A percentile compares a stretch with the other conserved stretches of the same genome.
Evolutionary conservation across 768 basidiomycete genomes (phyloP).

Genomic region (Amylocystis lapponica): DNA sequence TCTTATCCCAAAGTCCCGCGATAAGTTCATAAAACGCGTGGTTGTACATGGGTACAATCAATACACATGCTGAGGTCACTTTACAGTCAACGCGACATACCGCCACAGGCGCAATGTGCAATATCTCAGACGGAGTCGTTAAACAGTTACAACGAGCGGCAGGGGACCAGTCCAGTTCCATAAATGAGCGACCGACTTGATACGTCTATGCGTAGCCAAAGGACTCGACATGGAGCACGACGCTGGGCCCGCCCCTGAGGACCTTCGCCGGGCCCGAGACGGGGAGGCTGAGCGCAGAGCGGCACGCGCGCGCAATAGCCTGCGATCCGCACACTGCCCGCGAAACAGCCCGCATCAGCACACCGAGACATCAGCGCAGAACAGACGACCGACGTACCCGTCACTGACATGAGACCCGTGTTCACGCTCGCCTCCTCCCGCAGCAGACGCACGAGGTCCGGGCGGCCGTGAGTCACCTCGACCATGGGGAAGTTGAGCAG

Average conservation of each 20-base stretch:
- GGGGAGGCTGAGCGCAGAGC: slow-evolving; percentile 33
- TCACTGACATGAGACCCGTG: slow-evolving; percentile 39
- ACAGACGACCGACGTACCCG: slow-evolving; percentile 30
- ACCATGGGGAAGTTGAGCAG: slow-evolving; percentile 23
- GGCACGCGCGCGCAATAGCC: slow-evolving; percentile 33
- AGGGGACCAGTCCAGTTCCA: too few species aligned
- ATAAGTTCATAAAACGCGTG: too few species aligned
- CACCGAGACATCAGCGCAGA: not conserved
- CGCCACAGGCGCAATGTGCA: too few species aligned
- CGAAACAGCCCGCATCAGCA: too few species aligned
- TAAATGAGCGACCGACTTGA: too few species aligned
- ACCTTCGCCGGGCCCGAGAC: slow-evolving; percentile 29
- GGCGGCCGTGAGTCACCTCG: slow-evolving; percentile 32
- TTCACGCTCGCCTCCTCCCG: slow-evolving; percentile 30
- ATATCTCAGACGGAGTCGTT: too few species aligned
- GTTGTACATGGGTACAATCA: too few species aligned
- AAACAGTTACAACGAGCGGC: too few species aligned
- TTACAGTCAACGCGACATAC: too few species aligned
- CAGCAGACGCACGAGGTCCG: slow-evolving; percentile 35
- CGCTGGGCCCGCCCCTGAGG: slow-evolving; percentile 39
- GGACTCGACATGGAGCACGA: slow-evolving; percentile 41
- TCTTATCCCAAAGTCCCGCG: too few species aligned
- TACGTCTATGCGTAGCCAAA: slow-evolving; percentile 30
- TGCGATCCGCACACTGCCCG: slow-evolving; percentile 1
- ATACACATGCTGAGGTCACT: too few species aligned